Evolutionary conservation across 441 rosid species (phyloP), one percentile per base, ranked within the genome.

Genomic region (Adansonia grandidieri): DNA sequence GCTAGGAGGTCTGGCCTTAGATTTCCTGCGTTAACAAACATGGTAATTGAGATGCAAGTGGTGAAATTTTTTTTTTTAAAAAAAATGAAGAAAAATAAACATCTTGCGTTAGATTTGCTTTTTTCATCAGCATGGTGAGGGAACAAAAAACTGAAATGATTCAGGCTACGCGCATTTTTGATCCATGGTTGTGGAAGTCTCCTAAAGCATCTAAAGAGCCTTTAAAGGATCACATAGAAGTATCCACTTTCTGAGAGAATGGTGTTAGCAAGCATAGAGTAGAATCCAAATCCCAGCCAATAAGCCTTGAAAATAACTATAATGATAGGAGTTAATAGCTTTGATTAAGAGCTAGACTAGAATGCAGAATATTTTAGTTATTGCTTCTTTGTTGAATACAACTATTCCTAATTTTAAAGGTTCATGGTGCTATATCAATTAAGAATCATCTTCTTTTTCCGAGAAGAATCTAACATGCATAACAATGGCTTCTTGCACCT

Each of bases 281-380:
- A 66, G 42, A 66, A 3, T 40, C 50, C 14, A 44, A 42, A 66
- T 66, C 48, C 24, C 24, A 66, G 14, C 51, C 71, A 66, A 17
- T 14, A 42, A 42, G 14, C 45, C 71, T 17, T 42, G 28, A 8
- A 66, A 66, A 42, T 66, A 3, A 3, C 50, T 65, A 2, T 44
- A 10, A 1, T n/a, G 9, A 40, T 44, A 65, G 68, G 45, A 62
- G 17, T 28, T 6, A 32, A 61, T 61, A 40, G 50, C 50, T 65
- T 40, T 7, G 19, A 40, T n/a, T 37, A 65, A 65, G 48, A 15
- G 9, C 74, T 70, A 48, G 74, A 70, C 44, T 50, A 70, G 74
- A 70, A 24, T 50, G 60, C 13, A 14, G 15, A 13, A 69, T 68
- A 19, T 6, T 69, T 69, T 37, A 28, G 15, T 63, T 63, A 66